A percentile compares a stretch with the other conserved stretches of the same genome.
Evolutionary conservation across 1,284 basidiomycete species (phyloP).

Genomic region (Ustilago hordei): DNA sequence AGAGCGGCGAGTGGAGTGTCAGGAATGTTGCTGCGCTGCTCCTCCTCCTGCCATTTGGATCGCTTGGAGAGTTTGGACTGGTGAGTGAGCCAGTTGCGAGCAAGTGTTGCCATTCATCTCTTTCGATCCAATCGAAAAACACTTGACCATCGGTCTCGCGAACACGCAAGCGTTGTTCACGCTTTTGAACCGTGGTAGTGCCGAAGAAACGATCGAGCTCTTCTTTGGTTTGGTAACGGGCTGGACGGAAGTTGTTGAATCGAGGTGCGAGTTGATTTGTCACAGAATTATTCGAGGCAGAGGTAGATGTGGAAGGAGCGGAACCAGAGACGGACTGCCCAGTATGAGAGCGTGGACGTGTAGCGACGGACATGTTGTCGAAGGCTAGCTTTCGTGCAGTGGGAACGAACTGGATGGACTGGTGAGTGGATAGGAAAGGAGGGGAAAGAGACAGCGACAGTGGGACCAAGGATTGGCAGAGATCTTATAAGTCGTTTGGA

Average conservation of each 20-base stretch:
- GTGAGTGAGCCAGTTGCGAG: constrained; percentile 17
- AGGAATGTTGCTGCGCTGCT: constrained; percentile 23
- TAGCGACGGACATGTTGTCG: constrained; percentile 19
- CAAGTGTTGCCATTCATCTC: constrained; percentile 38
- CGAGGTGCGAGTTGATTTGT: background rate
- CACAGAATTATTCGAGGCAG: background rate
- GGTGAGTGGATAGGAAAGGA: background rate
- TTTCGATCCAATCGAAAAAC: constrained; percentile 48
- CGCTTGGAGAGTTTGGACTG: constrained; percentile 5
- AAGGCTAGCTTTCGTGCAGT: background rate
- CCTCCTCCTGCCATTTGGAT: constrained; percentile 2
- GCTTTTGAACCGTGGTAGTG: constrained; percentile 36
- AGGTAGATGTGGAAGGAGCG: background rate
- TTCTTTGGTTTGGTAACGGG: constrained; percentile 49
- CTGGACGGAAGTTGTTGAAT: constrained; percentile 46
- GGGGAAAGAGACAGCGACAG: background rate
- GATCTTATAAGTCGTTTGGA: background rate
- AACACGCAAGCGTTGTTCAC: constrained; percentile 40
- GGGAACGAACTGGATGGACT: background rate
- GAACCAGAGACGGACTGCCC: constrained; percentile 6
- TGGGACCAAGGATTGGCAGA: background rate
- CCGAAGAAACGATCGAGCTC: constrained; percentile 55
- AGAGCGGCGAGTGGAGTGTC: constrained; percentile 21
- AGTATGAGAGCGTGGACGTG: constrained; percentile 14
- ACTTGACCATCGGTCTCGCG: constrained; percentile 46